Base-by-base conservation (phyloP, 352 stramenopile species). In the Phytophthora multivora region DNA sequence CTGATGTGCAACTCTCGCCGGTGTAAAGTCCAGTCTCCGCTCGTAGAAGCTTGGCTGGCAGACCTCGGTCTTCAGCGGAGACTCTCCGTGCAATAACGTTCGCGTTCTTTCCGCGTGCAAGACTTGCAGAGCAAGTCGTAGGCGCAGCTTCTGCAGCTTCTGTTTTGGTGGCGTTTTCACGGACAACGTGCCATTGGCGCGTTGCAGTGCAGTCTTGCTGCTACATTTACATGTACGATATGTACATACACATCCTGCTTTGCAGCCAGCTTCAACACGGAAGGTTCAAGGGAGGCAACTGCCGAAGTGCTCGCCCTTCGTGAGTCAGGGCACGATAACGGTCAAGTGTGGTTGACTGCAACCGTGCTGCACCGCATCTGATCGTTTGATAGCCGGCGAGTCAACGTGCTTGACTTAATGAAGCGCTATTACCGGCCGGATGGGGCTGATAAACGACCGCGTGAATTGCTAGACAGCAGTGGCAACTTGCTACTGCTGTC, bases 21-120 rank as follows among this genome's bases (percentile, higher is more conserved):
- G 28, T 2, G 43, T 66, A 60, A 66, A 61, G 57, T 60, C 40
- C 39, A 25, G 49, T 35, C 42, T 28, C 18, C 42, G 13, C 30
- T 59, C 28, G 63, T 63, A 71, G 43, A 43, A 62, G 57, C 56
- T 50, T 52, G 56, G 49, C 56, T 62, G 21, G 40, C 16, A 50
- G n/a, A 13, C 35, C 35, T 40, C 35, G 35, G 35, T 40, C 35
- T 40, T 9, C 35, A 8, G 35, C 35, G 35, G 35, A 40, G n/a
- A 3, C 4, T 40, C 35, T 40, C 13, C 28, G 10, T 13, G 28
- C 28, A 13, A 40, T 19, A 40, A 10, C 15, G 35, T 19, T 19
- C 35, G 35, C 13, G 35, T 19, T 19, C n/a, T 7, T 7, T 19
- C 13, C 13, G 35, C 13, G 13, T 40, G 13, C 35, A 19, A 7